Base-by-base conservation (phyloP, 257 asterid species). In the Scutellaria barbata region DNA sequence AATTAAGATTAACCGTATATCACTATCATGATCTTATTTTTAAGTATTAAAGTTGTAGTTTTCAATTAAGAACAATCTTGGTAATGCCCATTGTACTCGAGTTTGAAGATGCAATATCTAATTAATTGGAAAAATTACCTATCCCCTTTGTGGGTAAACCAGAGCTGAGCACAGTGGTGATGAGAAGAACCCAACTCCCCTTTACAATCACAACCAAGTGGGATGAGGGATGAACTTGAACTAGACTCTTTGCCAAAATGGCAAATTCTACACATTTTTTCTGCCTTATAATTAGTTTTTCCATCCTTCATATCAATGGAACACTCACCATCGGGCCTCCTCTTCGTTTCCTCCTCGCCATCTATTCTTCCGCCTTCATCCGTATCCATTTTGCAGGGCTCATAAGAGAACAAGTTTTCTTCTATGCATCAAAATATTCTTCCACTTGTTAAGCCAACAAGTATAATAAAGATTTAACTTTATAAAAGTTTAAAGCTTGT, bases 161-260 rank as follows among this genome's bases (percentile, higher is more conserved):
- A 85, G 2, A 81, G 54, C 42, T 87, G 75, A 47, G 90, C 89
- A 65, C 94, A 87, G 48, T 5, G 79, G 6, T 53, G 78, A 64
- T 85, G 94, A 17, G 76, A 78, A 71, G 72, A 70, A 9, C 86
- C 85, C 17, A 85, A 77, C 47, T 80, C 90, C n/a, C 74, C 86
- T 65, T 76, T 85, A 73, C 90, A 83, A 39, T 79, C 70, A 68
- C 87, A 83, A 10, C 90, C 94, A 20, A 83, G 86, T 16, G 56
- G 52, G 16, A 85, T 59, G 8, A 87, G 25, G 25, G 25, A 22
- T 22, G 25, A 22, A 22, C 25, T 66, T 22, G 25, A 22, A 22
- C 25, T 66, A 10, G 65, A 77, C 12, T 20, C 88, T 5, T 13
- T 42, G 3, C 84, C 78, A 76, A 87, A 63, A 81, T 87, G 94